Percentiles rank a stretch among this genome's conserved stretches.
Conservation (phyloP, 1,284 basidiomycete species). For the Pascua guehoae region DNA sequence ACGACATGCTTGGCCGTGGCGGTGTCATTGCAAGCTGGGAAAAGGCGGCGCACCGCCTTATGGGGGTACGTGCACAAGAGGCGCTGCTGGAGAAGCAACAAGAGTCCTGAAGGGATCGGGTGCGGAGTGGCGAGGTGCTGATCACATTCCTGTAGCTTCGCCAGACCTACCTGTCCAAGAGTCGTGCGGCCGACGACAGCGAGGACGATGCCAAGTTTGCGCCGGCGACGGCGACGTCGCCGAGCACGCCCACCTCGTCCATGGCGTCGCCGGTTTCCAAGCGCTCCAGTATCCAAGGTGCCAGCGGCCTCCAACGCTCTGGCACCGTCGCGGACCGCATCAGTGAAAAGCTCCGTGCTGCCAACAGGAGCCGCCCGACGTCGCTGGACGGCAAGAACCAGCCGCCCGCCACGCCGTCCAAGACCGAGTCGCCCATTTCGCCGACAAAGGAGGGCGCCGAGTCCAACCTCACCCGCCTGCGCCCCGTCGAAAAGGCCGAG, state of each 20-base stretch:
- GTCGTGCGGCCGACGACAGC: conserved; percentile 74
- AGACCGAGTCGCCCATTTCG: not conserved
- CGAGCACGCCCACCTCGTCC: conserved; percentile 60
- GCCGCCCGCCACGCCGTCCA: not conserved
- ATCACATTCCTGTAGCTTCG: conserved; percentile 60
- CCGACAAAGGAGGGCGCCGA: not conserved
- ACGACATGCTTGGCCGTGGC: conserved; percentile 53
- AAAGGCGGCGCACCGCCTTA: conserved; percentile 48
- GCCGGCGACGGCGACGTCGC: conserved; percentile 53
- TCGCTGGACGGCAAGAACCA: conserved; percentile 31
- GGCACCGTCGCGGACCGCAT: conserved; percentile 49
- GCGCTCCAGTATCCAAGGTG: not conserved
- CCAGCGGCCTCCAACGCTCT: conserved; percentile 23
- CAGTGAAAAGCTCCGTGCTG: conserved; percentile 45
- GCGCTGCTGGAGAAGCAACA: conserved; percentile 54
- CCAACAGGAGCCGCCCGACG: conserved; percentile 15
- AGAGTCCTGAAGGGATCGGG: conserved; percentile 9
- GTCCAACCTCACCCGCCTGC: not conserved
- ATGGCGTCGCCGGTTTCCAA: conserved; percentile 67
- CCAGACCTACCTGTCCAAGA: conserved; percentile 70
- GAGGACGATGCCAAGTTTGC: conserved; percentile 88
- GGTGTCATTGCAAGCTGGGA: conserved; percentile 67
- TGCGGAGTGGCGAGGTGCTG: conserved; percentile 1
- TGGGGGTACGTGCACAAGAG: conserved; percentile 40
- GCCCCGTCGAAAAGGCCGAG: too few relatives aligned